Evolutionary conservation across 2,329 filamentous ascomycete genomes (phyloP), one percentile per base, ranked within the genome.

Genomic region (Scolecobasidium constrictum): DNA sequence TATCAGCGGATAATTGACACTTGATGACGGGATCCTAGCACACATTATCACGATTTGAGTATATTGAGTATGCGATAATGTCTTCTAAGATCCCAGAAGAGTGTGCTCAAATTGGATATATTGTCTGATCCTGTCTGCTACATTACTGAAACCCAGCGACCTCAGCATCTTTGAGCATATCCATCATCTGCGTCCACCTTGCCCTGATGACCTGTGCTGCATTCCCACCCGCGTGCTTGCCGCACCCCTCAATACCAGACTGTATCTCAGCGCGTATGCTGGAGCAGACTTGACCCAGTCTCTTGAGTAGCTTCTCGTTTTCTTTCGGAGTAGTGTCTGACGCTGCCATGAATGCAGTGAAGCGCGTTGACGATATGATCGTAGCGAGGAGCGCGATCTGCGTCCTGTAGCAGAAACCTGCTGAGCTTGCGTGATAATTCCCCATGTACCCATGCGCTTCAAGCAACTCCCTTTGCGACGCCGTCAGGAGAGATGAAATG

Each of bases 391-490:
- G 38, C 4, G 40, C 41, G 5, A 42, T 35, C n/a, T 44, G 44
- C 4, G 44, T 44, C 12, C 44, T 33, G 20, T 38, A 44, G 41
- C 44, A 46, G 6, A 46, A 16, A 13, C 31, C 38, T 9, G 16
- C 5, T 4, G 16, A 3, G 16, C 37, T 33, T 6, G 45, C 16
- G 2, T 16, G 21, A 19, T 46, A 46, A 11, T 61, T 61, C 4
- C 53, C 65, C 4, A 66, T 55, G 35, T 63, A 70, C 1, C 63
- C 61, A 18, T 65, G 58, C 33, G 65, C 63, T 39, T 63, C 63
- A 1, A 71, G 48, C 16, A 60, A 53, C 3, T 52, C 48, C 5
- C 49, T 50, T 26, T 65, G 61, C 2, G 46, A 45, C 2, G 47
- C 20, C 2, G 52, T 51, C 4, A 70, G 52, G 3, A 54, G 46